Evolutionary conservation across 2,329 filamentous ascomycete species (phyloP).

Genomic region (Thelonectria olida): DNA sequence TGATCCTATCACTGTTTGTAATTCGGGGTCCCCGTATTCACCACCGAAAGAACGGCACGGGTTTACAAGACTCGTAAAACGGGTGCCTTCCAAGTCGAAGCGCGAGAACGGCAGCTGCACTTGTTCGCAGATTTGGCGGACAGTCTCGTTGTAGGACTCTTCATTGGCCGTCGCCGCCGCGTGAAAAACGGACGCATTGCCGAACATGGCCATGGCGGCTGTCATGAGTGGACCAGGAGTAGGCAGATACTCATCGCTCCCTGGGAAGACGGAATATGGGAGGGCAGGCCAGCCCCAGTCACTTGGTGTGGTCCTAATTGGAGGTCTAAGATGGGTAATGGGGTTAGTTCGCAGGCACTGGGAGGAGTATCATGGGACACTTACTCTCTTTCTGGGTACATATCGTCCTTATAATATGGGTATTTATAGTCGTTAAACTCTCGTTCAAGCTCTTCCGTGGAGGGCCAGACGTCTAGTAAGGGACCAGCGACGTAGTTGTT

Average conservation of each 20-base stretch:
- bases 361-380: background rate
- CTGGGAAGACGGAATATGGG: background rate
- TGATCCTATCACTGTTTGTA: background rate
- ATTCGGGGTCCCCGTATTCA: too few relatives aligned
- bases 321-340: too few relatives aligned
- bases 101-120: background rate
- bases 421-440: constrained; percentile 4
- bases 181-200: constrained; percentile 17
- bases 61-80: too few relatives aligned
- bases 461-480: constrained; percentile 17
- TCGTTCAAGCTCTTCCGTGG: background rate
- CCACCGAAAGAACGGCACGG: too few relatives aligned
- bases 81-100: background rate
- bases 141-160: background rate
- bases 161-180: background rate
- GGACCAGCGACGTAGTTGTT: constrained; percentile 1
- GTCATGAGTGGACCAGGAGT: constrained; percentile 23
- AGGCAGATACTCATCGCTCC: background rate
- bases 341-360: background rate
- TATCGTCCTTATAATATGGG: background rate
- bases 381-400: background rate
- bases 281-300: background rate
- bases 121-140: background rate
- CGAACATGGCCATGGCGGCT: constrained; percentile 19
- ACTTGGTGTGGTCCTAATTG: background rate